These are phyloP conservation scores for Mycena vitilis DNA, from an alignment of 768 basidiomycete species.

Conservation along the genomic window DNA sequence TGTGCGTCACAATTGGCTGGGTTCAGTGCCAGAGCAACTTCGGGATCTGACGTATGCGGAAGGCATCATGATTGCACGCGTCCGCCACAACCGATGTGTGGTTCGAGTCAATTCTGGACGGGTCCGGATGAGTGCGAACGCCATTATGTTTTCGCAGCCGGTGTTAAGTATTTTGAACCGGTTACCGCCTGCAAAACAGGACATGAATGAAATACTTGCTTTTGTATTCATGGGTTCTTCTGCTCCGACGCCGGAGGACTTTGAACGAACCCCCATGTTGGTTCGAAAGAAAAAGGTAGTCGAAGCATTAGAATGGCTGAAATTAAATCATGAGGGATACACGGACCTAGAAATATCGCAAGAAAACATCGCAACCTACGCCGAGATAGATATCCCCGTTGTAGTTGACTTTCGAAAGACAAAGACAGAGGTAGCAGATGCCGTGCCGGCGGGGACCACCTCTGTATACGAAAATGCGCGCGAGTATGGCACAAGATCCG, in stretches of 20 bases:
- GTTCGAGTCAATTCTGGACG: background rate
- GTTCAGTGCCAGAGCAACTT: slow-evolving; percentile 8
- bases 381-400: slow-evolving; percentile 25
- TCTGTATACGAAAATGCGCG: slow-evolving; percentile 17
- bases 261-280: slow-evolving; percentile 19
- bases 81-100: background rate
- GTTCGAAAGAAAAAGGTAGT: slow-evolving; percentile 30
- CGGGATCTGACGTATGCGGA: slow-evolving; percentile 7
- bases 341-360: slow-evolving; percentile 25
- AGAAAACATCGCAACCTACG: slow-evolving; percentile 20
- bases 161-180: slow-evolving; percentile 32
- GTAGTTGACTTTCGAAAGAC: slow-evolving; percentile 24
- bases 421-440: slow-evolving; percentile 8
- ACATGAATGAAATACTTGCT: slow-evolving; percentile 39
- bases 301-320: slow-evolving; percentile 29
- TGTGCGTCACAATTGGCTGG: slow-evolving; percentile 13
- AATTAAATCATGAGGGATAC: slow-evolving; percentile 28
- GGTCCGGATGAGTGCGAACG: slow-evolving; percentile 37
- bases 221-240: slow-evolving; percentile 3
- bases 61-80: background rate
- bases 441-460: background rate
- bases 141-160: slow-evolving; percentile 43
- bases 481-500: slow-evolving; percentile 37
- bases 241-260: background rate
- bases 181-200: background rate